A percentile compares a stretch with the other conserved stretches of the same genome.
Evolutionary conservation across 495 filamentous ascomycete genomes (phyloP).

Genomic region (Annulohypoxylon bovei): DNA sequence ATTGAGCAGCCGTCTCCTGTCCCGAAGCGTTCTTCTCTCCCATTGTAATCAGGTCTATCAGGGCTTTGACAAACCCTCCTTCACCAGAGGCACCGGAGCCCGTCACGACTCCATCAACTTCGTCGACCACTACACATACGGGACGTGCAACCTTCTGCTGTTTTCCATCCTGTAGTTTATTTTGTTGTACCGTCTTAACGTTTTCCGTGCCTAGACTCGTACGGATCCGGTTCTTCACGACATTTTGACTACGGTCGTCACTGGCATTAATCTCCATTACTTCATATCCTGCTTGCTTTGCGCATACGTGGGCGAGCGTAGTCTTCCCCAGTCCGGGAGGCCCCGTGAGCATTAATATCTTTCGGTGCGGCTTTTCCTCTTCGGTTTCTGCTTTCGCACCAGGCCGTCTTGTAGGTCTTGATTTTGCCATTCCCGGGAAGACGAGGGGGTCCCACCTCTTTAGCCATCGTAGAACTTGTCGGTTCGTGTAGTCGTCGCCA

Average conservation of each 20-base stretch:
- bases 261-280: conserved; percentile 90
- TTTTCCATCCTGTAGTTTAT: conserved; percentile 64
- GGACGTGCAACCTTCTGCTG: conserved; percentile 81
- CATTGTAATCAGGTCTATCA: conserved; percentile 85
- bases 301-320: conserved; percentile 95
- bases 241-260: conserved; percentile 77
- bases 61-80: conserved; percentile 92
- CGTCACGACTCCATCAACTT: conserved; percentile 91
- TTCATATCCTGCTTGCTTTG: conserved; percentile 93
- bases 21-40: conserved; percentile 81
- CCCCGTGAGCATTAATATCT: conserved; percentile 88
- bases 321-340: conserved; percentile 96
- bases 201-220: conserved; percentile 92
- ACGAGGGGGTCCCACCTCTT: conserved; percentile 94
- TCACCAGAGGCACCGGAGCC: conserved; percentile 75
- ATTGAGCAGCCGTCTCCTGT: conserved; percentile 47
- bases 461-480: conserved; percentile 90
- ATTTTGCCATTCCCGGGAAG: conserved; percentile 75
- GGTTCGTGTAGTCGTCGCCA: conserved; percentile 93
- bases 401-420: conserved; percentile 56
- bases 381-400: conserved; percentile 55
- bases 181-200: conserved; percentile 81
- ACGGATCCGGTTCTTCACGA: conserved; percentile 88
- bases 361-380: conserved; percentile 77
- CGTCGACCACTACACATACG: conserved; percentile 93